Evolutionary conservation across 2,329 filamentous ascomycete genomes (phyloP).

Genomic region (Teratosphaeria destructans): DNA sequence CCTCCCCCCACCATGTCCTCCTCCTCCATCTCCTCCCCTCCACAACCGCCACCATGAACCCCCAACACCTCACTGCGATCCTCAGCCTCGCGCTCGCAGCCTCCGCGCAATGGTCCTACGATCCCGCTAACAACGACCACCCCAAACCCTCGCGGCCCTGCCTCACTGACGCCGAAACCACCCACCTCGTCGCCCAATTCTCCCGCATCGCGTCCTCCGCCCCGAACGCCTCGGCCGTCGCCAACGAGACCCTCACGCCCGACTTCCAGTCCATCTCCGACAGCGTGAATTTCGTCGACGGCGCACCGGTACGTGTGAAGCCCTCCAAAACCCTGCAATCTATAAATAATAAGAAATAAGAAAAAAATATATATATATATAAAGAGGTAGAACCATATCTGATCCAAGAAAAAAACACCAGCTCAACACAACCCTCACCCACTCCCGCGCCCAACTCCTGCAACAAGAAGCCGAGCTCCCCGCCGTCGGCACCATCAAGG

Average conservation of each 20-base stretch:
- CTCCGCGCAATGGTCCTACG: not conserved
- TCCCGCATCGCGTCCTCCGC: not conserved
- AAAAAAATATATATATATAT: too few relatives aligned
- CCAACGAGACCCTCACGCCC: not conserved
- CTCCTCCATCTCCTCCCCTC: too few relatives aligned
- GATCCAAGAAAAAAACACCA: not conserved
- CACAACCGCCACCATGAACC: not conserved
- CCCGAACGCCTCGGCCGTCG: not conserved
- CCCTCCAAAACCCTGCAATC: too few relatives aligned
- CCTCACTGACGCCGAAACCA: not conserved
- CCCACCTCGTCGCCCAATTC: not conserved
- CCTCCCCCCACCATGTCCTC: too few relatives aligned
- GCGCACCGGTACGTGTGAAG: not conserved
- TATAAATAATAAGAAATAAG: too few relatives aligned
- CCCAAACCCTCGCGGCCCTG: not conserved
- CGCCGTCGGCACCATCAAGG: slow-evolving; percentile 4
- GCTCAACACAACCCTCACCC: not conserved
- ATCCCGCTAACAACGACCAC: not conserved
- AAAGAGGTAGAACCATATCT: not conserved
- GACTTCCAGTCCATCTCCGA: not conserved
- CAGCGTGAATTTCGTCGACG: not conserved
- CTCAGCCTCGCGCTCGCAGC: not conserved
- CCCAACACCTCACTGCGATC: not conserved
- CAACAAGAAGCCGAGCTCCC: slow-evolving; percentile 8
- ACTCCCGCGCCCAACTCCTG: slow-evolving; percentile 4